Evolutionary conservation across 176 grass and related monocot genomes (phyloP).

Genomic region (Tillandsia leiboldiana): DNA sequence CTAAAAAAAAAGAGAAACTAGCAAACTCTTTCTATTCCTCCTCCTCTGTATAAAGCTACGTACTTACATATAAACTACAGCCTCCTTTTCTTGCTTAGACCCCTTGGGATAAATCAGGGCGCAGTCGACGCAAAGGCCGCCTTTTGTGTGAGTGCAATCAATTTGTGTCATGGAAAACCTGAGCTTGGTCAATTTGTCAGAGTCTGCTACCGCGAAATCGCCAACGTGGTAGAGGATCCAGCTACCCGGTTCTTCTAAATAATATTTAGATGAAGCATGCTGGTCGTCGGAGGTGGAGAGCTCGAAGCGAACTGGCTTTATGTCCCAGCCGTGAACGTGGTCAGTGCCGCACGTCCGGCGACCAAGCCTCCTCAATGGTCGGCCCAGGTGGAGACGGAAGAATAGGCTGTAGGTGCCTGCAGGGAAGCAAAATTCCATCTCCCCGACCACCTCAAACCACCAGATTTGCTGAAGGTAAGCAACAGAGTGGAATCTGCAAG

Average conservation of each 20-base stretch:
- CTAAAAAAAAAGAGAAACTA: no score
- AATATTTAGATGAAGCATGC: conserved; percentile 49
- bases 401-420: conserved; percentile 68
- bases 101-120: conserved; percentile 63
- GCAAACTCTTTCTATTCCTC: background rate
- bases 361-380: conserved; percentile 60
- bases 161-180: conserved; percentile 96
- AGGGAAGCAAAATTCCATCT: conserved; percentile 78
- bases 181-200: conserved; percentile 43
- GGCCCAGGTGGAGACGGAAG: conserved; percentile 75
- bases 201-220: conserved; percentile 53
- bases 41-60: conserved; percentile 2
- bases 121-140: conserved; percentile 76
- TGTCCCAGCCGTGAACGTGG: conserved; percentile 76
- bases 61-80: conserved; percentile 30
- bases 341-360: conserved; percentile 58
- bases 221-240: conserved; percentile 88
- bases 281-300: conserved; percentile 72
- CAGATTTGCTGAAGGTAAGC: conserved; percentile 97
- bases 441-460: conserved; percentile 91
- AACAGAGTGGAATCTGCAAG: conserved; percentile 68
- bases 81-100: conserved; percentile 33
- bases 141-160: conserved; percentile 92
- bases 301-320: conserved; percentile 71
- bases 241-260: conserved; percentile 49